Evolutionary conservation across 2,329 filamentous ascomycete genomes (phyloP).

Genomic region (Arachnomyces sp.): DNA sequence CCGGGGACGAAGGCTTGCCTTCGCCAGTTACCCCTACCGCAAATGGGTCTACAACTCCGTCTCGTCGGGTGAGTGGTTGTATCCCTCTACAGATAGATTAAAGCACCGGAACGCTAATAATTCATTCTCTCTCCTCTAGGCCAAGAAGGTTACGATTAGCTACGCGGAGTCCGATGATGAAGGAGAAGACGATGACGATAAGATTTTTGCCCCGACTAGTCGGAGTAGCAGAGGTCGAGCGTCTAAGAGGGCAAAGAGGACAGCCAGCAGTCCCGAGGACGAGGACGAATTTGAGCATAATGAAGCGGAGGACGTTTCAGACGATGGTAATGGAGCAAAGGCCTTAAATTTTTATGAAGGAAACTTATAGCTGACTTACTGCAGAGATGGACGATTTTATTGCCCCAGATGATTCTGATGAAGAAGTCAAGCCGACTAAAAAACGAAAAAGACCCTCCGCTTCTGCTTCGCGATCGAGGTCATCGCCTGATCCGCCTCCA

Average conservation of each 20-base stretch:
- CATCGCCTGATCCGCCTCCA: constrained; percentile 38
- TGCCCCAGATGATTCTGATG: constrained; percentile 78
- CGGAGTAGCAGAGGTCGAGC: constrained; percentile 38
- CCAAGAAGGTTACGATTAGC: constrained; percentile 57
- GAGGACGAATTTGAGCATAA: constrained; percentile 59
- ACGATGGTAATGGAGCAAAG: constrained; percentile 41
- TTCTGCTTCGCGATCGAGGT: constrained; percentile 29
- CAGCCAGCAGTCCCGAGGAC: constrained; percentile 60
- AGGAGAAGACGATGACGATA: constrained; percentile 60
- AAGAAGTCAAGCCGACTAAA: constrained; percentile 51
- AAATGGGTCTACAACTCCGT: constrained; percentile 61
- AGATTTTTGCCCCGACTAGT: constrained; percentile 55
- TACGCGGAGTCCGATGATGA: constrained; percentile 84
- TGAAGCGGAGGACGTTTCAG: constrained; percentile 41
- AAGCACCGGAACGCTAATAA: constrained; percentile 11
- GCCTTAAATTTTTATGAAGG: constrained; percentile 6
- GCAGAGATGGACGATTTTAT: constrained; percentile 82
- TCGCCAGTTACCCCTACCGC: constrained; percentile 34
- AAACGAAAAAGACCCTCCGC: constrained; percentile 64
- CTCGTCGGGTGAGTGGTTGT: constrained; percentile 58
- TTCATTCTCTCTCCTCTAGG: constrained; percentile 27
- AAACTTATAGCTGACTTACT: constrained; percentile 5
- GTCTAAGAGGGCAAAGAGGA: constrained; percentile 54
- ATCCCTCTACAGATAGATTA: background rate
- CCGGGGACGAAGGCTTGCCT: constrained; percentile 46